These are phyloP conservation scores for Nasturtium officinale DNA, from an alignment of 345 rosid species.

Conservation along the genomic window DNA sequence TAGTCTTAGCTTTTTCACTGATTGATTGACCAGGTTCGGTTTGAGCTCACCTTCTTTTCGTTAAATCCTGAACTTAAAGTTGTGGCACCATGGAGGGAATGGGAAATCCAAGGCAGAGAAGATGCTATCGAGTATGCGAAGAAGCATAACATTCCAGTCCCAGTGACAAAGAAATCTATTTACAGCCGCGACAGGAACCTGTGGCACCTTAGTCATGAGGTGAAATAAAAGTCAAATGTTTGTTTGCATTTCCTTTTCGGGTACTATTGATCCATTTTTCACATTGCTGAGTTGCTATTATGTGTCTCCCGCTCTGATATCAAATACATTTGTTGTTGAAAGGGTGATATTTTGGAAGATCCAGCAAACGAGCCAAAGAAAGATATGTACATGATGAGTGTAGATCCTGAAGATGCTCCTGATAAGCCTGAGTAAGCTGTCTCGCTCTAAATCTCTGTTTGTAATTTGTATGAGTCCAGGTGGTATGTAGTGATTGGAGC, in stretches of 20 bases:
- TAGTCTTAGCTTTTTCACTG: constrained; percentile 5
- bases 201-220: constrained; percentile 98
- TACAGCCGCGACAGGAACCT: constrained; percentile 94
- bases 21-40: constrained; percentile 68
- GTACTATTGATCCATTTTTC: constrained; percentile 7
- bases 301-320: constrained; percentile 3
- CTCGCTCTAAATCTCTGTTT: constrained; percentile 8
- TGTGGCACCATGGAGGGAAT: constrained; percentile 98
- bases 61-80: constrained; percentile 87
- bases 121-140: constrained; percentile 95
- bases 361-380: constrained; percentile 88
- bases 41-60: constrained; percentile 93
- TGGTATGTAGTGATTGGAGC: background rate
- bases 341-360: constrained; percentile 97
- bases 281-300: background rate
- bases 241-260: background rate
- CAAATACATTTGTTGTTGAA: constrained; percentile 12
- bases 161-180: constrained; percentile 93
- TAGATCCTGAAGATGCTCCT: constrained; percentile 93
- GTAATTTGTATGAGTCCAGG: background rate
- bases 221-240: constrained; percentile 30
- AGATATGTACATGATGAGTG: constrained; percentile 94
- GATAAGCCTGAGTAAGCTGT: constrained; percentile 66
- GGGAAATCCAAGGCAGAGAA: constrained; percentile 94
- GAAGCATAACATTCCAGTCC: constrained; percentile 91